These are phyloP conservation scores for Ampelocalamus luodianensis DNA, from an alignment of 176 grass and related monocot species.

Conservation along the genomic window DNA sequence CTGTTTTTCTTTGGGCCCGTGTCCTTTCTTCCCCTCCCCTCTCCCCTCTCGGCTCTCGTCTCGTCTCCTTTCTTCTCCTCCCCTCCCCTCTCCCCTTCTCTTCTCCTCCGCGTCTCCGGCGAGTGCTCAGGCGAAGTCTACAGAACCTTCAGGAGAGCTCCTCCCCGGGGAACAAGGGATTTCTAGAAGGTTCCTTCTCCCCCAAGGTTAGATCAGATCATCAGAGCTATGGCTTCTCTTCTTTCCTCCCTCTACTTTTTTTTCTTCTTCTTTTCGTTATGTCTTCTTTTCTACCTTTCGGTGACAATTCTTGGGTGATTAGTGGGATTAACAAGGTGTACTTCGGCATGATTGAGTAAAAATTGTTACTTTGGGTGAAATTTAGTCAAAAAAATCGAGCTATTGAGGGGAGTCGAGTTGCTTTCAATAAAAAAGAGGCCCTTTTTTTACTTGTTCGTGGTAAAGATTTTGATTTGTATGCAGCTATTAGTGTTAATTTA, in stretches of 20 bases:
- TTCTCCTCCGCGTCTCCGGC: slow-evolving; percentile 23
- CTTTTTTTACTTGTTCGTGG: not conserved
- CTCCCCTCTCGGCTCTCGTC: not conserved
- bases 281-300: not conserved
- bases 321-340: not conserved
- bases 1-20: slow-evolving; percentile 31
- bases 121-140: slow-evolving; percentile 13
- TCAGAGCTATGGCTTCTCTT: slow-evolving; percentile 33
- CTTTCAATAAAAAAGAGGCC: not conserved
- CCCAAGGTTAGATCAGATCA: slow-evolving; percentile 40
- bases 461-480: not conserved
- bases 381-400: not conserved
- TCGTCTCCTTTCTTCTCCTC: no score
- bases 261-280: not conserved
- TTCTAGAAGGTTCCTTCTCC: not conserved
- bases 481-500: not conserved
- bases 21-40: not conserved
- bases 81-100: not conserved
- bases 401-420: slow-evolving; percentile 8
- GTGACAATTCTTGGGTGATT: not conserved
- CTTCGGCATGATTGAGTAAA: not conserved
- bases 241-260: no score
- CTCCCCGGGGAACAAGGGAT: not conserved
- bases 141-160: not conserved
- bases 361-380: not conserved